These are phyloP conservation scores for Paramarasmius palmivorus DNA, from an alignment of 1,284 basidiomycete species.

Conservation along the genomic window DNA sequence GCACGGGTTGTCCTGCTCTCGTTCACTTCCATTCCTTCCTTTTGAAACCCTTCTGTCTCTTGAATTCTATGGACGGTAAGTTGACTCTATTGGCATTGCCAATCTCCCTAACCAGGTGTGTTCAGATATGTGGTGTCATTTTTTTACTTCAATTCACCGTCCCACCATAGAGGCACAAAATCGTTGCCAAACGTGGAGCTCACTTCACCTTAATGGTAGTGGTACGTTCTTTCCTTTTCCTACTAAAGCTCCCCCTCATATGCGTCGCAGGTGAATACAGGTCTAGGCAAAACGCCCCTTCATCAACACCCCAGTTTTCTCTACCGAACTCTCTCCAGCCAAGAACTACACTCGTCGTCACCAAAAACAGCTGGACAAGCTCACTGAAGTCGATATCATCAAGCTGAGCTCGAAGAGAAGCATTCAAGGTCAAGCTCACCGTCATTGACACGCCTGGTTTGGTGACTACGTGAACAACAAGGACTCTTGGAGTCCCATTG, in stretches of 20 bases:
- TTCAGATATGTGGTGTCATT: slow-evolving; percentile 12
- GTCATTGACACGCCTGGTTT: slow-evolving; percentile 98
- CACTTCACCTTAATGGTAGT: slow-evolving; percentile 99
- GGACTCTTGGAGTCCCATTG: slow-evolving; percentile 96
- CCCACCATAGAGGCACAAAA: slow-evolving; percentile 80
- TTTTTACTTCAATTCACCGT: slow-evolving; percentile 13
- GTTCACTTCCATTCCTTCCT: slow-evolving; percentile 1
- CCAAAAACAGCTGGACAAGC: slow-evolving; percentile 97
- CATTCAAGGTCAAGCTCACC: slow-evolving; percentile 99
- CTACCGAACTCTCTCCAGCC: slow-evolving; percentile 90
- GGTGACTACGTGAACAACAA: slow-evolving; percentile 99
- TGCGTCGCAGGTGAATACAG: slow-evolving; percentile 81
- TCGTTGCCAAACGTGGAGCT: slow-evolving; percentile 94
- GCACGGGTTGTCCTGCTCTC: too few relatives aligned
- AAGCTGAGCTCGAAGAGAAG: slow-evolving; percentile 98
- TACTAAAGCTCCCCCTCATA: neutral
- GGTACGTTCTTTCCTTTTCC: slow-evolving; percentile 54
- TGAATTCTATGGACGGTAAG: neutral
- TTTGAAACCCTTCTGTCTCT: neutral
- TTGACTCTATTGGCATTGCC: slow-evolving; percentile 69
- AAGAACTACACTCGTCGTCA: slow-evolving; percentile 94
- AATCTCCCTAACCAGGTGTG: slow-evolving; percentile 97
- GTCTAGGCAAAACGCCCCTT: slow-evolving; percentile 93
- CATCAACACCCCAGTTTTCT: slow-evolving; percentile 99
- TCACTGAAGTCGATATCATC: slow-evolving; percentile 96